These are phyloP conservation scores for Monilinia vaccinii-corymbosi DNA, from an alignment of 2,329 filamentous ascomycete species.

Conservation along the genomic window DNA sequence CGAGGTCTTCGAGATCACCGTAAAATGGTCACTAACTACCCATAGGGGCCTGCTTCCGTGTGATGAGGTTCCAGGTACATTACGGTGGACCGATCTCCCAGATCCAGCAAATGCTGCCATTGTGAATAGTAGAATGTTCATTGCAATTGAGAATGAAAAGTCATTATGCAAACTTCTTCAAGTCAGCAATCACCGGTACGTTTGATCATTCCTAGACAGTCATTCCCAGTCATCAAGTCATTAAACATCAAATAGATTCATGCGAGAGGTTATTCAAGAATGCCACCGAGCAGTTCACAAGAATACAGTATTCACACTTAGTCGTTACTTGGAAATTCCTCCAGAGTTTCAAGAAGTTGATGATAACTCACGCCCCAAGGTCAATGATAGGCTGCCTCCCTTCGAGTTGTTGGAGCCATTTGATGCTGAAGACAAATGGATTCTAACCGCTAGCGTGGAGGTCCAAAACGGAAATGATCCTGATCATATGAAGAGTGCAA, in stretches of 20 bases:
- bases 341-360: slow-evolving; percentile 13
- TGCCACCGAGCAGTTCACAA: slow-evolving; percentile 24
- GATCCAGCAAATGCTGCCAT: slow-evolving; percentile 35
- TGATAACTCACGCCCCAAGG: slow-evolving; percentile 24
- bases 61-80: slow-evolving; percentile 37
- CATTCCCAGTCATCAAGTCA: slow-evolving; percentile 5
- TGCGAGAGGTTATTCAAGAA: slow-evolving; percentile 19
- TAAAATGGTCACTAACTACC: not conserved
- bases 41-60: not conserved
- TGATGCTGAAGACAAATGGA: slow-evolving; percentile 43
- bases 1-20: not conserved
- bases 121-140: slow-evolving; percentile 25
- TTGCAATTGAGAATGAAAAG: slow-evolving; percentile 29
- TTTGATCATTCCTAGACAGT: not conserved
- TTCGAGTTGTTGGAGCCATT: slow-evolving; percentile 40
- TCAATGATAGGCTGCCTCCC: slow-evolving; percentile 33
- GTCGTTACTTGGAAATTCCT: slow-evolving; percentile 22
- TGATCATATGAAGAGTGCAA: slow-evolving; percentile 42
- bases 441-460: slow-evolving; percentile 44
- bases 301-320: slow-evolving; percentile 25
- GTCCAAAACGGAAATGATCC: slow-evolving; percentile 49
- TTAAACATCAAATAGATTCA: slow-evolving; percentile 21
- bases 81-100: slow-evolving; percentile 52
- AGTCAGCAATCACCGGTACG: slow-evolving; percentile 45
- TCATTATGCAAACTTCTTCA: slow-evolving; percentile 39